phyloP scores from a whole-genome alignment of 768 basidiomycete species.

The Tylopilus rubrobrunneus region DNA sequence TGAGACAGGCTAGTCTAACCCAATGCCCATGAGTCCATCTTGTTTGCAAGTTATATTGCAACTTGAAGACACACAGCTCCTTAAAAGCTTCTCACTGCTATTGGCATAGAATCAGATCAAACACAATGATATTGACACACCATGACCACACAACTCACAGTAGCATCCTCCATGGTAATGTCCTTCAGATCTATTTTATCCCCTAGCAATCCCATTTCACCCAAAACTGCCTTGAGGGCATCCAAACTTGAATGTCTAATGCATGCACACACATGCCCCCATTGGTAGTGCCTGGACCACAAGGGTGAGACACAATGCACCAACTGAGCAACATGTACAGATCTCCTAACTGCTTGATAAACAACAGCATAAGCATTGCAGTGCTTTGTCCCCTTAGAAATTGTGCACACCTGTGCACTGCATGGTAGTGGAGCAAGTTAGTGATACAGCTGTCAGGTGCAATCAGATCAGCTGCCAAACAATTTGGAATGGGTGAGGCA shows the following conservation, averaged over 20 bases:
- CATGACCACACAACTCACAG: constrained; percentile 45
- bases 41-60: not conserved
- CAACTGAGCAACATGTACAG: constrained; percentile 78
- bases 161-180: constrained; percentile 69
- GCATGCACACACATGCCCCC: not conserved
- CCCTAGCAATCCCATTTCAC: constrained; percentile 86
- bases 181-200: constrained; percentile 72
- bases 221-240: constrained; percentile 70
- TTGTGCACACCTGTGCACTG: constrained; percentile 26
- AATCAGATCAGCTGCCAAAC: too few relatives aligned
- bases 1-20: constrained; percentile 74
- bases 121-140: constrained; percentile 24
- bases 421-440: constrained; percentile 26
- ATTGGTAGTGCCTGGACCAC: too few relatives aligned
- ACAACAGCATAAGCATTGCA: constrained; percentile 80
- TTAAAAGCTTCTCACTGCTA: constrained; percentile 88
- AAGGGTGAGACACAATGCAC: constrained; percentile 39
- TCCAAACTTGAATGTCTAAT: constrained; percentile 68
- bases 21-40: not conserved
- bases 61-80: constrained; percentile 65
- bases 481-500: too few relatives aligned
- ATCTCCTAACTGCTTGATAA: constrained; percentile 79
- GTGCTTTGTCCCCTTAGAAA: constrained; percentile 61
- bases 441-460: constrained; percentile 22
- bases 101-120: not conserved